Evolutionary conservation across 2,329 filamentous ascomycete genomes (phyloP).

Genomic region (Phaeosphaeriaceae sp.): DNA sequence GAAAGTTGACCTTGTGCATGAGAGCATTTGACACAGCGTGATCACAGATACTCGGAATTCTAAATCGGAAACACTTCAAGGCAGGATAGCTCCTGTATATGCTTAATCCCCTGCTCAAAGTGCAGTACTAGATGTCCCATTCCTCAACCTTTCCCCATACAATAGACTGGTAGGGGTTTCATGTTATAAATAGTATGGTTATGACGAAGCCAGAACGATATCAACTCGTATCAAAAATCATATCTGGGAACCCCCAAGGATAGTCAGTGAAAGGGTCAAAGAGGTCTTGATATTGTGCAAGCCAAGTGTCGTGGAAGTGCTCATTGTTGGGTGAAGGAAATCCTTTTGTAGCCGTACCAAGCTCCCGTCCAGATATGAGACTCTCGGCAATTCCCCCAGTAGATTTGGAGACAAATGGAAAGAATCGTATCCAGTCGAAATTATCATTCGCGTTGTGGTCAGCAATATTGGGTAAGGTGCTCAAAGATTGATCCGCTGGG

Average conservation of each 20-base stretch:
- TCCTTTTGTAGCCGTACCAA: conserved; percentile 24
- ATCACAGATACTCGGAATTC: too few species aligned
- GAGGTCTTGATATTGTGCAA: conserved; percentile 29
- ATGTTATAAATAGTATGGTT: background rate
- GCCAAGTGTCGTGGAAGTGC: conserved; percentile 24
- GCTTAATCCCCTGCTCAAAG: too few species aligned
- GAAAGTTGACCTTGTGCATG: background rate
- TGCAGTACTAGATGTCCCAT: too few species aligned
- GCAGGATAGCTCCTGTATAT: too few species aligned
- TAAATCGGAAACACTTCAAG: too few species aligned
- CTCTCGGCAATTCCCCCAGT: conserved; percentile 27
- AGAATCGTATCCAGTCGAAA: conserved; percentile 33
- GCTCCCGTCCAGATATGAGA: conserved; percentile 20
- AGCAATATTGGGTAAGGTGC: background rate
- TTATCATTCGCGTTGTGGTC: conserved; percentile 4
- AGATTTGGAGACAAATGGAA: conserved; percentile 26
- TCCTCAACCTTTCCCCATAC: too few species aligned
- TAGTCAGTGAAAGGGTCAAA: conserved; percentile 31
- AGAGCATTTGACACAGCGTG: background rate
- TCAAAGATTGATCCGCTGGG: background rate
- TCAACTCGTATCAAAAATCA: conserved; percentile 3
- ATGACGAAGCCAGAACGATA: background rate
- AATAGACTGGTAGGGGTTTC: too few species aligned
- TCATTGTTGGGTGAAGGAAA: conserved; percentile 32
- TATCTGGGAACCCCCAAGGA: conserved; percentile 9